These are phyloP conservation scores for Pichia rugopelliculosa DNA, from an alignment of 805 yeast genomes.

Conservation along the genomic window DNA sequence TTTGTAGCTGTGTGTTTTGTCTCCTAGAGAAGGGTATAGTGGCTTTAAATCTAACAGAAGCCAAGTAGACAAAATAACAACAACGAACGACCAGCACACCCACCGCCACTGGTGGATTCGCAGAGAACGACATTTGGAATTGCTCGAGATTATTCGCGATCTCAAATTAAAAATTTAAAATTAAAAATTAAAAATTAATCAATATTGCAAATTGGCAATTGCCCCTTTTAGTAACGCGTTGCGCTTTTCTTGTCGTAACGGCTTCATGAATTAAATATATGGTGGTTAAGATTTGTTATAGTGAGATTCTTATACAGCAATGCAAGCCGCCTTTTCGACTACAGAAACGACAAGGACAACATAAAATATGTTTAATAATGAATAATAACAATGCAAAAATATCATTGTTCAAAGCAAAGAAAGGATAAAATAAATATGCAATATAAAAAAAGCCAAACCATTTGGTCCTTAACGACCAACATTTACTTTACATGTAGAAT, in stretches of 20 bases:
- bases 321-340: not conserved
- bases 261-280: not conserved
- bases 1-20: not conserved
- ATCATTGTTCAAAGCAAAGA: not conserved
- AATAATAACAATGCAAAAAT: not conserved
- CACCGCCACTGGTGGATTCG: not conserved
- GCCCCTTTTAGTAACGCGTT: not conserved
- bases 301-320: not conserved
- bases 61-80: not conserved
- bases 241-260: not conserved
- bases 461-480: conserved; percentile 42
- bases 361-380: not conserved
- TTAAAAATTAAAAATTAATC: too few relatives aligned
- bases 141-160: not conserved
- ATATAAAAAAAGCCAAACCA: too few relatives aligned
- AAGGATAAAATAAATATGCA: not conserved
- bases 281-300: too few relatives aligned
- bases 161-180: too few relatives aligned
- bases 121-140: not conserved
- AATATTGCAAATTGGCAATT: too few relatives aligned
- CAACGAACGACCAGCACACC: not conserved
- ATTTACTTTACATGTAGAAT: conserved; percentile 75
- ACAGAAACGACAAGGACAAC: not conserved
- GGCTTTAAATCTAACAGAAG: not conserved
- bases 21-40: not conserved